Evolutionary conservation across 1,284 basidiomycete species (phyloP).

Genomic region (Cutaneotrichosporon mucoides): DNA sequence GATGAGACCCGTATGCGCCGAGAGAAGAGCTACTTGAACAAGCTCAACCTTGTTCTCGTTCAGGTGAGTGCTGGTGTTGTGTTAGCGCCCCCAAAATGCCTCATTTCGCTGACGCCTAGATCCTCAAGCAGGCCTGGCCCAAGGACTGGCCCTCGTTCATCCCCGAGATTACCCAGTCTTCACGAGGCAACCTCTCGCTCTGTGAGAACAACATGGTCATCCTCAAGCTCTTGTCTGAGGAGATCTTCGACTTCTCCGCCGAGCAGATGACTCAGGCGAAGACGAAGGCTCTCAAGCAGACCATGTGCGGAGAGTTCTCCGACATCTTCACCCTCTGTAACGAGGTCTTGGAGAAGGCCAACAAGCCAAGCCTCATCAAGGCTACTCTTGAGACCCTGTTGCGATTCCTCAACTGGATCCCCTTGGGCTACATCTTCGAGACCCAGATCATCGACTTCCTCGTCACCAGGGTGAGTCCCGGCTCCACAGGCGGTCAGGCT

Average conservation of each 20-base stretch:
- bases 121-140: constrained; percentile 99
- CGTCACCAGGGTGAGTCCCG: constrained; percentile 57
- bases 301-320: constrained; percentile 94
- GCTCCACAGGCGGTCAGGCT: neutral
- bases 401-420: constrained; percentile 99
- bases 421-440: constrained; percentile 98
- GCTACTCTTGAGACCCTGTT: constrained; percentile 94
- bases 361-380: constrained; percentile 91
- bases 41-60: constrained; percentile 93
- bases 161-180: constrained; percentile 93
- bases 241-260: constrained; percentile 98
- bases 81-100: no score
- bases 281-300: constrained; percentile 95
- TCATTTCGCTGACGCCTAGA: constrained; percentile 54
- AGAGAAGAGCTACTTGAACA: constrained; percentile 95
- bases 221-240: constrained; percentile 93
- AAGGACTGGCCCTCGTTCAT: constrained; percentile 99
- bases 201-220: constrained; percentile 99
- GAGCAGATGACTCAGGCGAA: constrained; percentile 99
- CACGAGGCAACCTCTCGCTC: constrained; percentile 89
- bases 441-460: constrained; percentile 95
- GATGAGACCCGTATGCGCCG: constrained; percentile 81
- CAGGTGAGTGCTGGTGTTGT: constrained; percentile 58
- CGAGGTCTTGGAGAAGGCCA: constrained; percentile 96
- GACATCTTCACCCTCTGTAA: constrained; percentile 94